Evolutionary conservation across 352 stramenopile species (phyloP), one percentile per base, ranked within the genome.

Genomic region (Plasmopara halstedii): DNA sequence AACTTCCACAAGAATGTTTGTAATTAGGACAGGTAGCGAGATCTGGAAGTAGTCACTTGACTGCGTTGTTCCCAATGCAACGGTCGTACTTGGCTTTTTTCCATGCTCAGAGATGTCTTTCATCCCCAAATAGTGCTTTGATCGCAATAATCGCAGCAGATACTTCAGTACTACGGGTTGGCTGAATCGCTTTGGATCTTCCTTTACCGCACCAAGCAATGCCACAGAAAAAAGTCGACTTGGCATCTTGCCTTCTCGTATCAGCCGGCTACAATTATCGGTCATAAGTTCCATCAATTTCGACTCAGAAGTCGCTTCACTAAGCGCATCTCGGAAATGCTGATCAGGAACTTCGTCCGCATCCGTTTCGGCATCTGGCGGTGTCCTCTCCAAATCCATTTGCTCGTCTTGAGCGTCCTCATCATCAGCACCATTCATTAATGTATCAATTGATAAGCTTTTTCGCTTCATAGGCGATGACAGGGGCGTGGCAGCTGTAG

Each of bases 111-210:
- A 44, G 2, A 54, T 27, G 22, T 73, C 67, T 35, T 83, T 76
- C 15, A 61, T 43, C 9, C 70, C 72, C 22, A 69, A 8, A 47
- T 93, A 88, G 56, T 91, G 69, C 57, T 90, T 90, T 3, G 79
- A 88, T n/a, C 82, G 73, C 22, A 94, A 47, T 19, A 94, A 35
- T 2, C 77, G 77, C 20, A 90, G 31, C 14, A 94, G 37, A 51
- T 87, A 88, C 50, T 94, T 94, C 10, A 88, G 56, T 22, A 89
- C 59, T 0, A 56, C 46, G 19, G 79, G 70, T 8, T 75, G 58
- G 1, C 56, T 18, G 39, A 90, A 93, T 10, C 71, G 60, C 60
- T 63, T 54, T 1, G 67, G 59, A 11, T 76, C 49, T 42, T 88
- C 66, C 27, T 79, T 79, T 6, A 85, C 79, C 15, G 44, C 69